phyloP scores from a whole-genome alignment of 2,329 filamentous ascomycete species.

The Colletotrichum sp. region DNA sequence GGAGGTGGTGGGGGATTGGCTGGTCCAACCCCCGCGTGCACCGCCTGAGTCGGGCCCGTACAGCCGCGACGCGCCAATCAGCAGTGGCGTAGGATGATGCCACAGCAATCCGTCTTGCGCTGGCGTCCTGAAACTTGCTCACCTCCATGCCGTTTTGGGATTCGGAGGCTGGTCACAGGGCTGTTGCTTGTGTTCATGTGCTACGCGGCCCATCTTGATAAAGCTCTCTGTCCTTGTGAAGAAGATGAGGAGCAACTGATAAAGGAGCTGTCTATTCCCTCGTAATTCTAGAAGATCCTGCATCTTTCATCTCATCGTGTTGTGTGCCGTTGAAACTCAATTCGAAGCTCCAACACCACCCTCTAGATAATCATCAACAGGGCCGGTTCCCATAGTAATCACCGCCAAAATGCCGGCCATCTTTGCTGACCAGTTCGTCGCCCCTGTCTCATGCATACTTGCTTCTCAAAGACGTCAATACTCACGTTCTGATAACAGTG shows the following conservation, averaged over 20 bases:
- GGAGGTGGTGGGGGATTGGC: not conserved
- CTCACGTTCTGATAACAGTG: not conserved
- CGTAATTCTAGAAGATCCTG: not conserved
- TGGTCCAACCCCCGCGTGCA: not conserved
- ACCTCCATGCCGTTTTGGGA: conserved; percentile 21
- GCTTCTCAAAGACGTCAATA: not conserved
- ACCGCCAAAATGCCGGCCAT: conserved; percentile 10
- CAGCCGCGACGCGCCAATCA: not conserved
- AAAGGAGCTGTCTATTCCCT: not conserved
- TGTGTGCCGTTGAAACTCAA: not conserved
- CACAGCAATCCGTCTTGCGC: conserved; percentile 10
- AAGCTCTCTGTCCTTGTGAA: not conserved
- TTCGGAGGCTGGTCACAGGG: conserved; percentile 18
- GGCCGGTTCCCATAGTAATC: not conserved
- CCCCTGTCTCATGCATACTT: not conserved
- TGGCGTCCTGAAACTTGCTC: conserved; percentile 21
- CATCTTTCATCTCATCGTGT: not conserved
- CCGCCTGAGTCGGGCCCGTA: conserved; percentile 2
- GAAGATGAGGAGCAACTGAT: not conserved
- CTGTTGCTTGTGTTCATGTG: conserved; percentile 21
- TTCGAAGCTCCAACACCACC: not conserved
- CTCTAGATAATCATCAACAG: not conserved
- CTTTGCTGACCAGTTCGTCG: not conserved
- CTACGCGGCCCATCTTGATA: not conserved
- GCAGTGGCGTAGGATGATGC: not conserved